Percentiles rank a stretch among this genome's conserved stretches.
phyloP scores from a whole-genome alignment of 2,329 filamentous ascomycete species.

The Stenocarpella maydis region DNA sequence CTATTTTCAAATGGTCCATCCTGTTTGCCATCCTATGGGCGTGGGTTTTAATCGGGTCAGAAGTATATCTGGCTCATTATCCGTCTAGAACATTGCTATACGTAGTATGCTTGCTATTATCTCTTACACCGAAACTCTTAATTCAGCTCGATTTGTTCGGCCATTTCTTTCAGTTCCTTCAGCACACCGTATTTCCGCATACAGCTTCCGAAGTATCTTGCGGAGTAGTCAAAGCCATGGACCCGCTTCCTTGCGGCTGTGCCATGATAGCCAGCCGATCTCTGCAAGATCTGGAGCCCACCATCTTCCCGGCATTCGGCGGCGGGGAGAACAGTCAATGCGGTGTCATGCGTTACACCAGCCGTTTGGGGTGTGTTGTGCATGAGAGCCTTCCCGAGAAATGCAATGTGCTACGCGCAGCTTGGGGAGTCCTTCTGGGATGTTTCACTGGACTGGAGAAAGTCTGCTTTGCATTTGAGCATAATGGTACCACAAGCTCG shows the following conservation, averaged over 20 bases:
- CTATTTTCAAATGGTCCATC: background rate
- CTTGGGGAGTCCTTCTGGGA: conserved; percentile 4
- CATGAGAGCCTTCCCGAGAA: background rate
- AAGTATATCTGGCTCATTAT: background rate
- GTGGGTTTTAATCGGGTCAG: background rate
- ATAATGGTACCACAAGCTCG: background rate
- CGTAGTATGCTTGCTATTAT: too few relatives aligned
- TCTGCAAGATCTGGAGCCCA: background rate
- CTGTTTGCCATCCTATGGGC: background rate
- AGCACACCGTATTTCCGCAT: background rate
- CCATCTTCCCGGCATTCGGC: background rate
- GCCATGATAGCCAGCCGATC: background rate
- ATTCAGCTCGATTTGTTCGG: background rate
- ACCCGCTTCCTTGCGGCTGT: background rate
- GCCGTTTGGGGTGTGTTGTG: background rate
- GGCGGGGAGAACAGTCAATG: background rate
- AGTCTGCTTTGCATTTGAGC: conserved; percentile 6
- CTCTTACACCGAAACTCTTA: background rate
- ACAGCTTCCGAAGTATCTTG: background rate
- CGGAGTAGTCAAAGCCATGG: background rate
- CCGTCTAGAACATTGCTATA: too few relatives aligned
- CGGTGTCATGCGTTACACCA: background rate
- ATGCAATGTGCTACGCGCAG: conserved; percentile 1
- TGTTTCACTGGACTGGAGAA: conserved; percentile 10
- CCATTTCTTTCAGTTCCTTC: background rate